A percentile compares a stretch with the other conserved stretches of the same genome.
phyloP scores from a whole-genome alignment of 1,284 basidiomycete species.

The Vanrija sp. region DNA sequence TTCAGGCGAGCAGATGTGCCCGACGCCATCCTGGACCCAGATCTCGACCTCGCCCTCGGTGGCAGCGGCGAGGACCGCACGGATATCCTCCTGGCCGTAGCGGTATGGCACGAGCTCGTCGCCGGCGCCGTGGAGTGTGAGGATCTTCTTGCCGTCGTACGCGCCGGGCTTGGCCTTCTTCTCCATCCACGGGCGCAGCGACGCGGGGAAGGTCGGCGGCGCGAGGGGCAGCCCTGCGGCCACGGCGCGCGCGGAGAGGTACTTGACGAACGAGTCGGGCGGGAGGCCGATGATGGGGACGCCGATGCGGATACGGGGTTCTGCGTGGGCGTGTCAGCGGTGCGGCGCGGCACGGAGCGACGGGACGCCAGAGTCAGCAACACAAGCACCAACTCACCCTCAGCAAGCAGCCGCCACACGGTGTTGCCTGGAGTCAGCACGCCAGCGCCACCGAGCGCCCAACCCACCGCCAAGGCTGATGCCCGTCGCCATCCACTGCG shows the following conservation, averaged over 20 bases:
- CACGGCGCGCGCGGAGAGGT: constrained; percentile 58
- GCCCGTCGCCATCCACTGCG: constrained; percentile 60
- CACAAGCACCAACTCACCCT: constrained; percentile 31
- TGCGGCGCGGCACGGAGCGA: neutral
- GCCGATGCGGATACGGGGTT: constrained; percentile 65
- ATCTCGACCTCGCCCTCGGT: constrained; percentile 32
- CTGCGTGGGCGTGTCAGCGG: constrained; percentile 45
- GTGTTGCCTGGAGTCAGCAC: constrained; percentile 15
- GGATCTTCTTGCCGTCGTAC: constrained; percentile 64
- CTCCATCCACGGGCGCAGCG: constrained; percentile 55
- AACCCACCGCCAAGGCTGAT: constrained; percentile 51
- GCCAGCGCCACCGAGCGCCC: no score
- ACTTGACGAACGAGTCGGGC: constrained; percentile 60
- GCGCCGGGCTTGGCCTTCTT: constrained; percentile 53
- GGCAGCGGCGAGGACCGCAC: constrained; percentile 21
- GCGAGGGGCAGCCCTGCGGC: constrained; percentile 50
- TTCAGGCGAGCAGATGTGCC: constrained; percentile 47
- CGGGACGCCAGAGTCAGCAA: neutral
- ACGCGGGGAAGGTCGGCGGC: constrained; percentile 60
- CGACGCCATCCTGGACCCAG: constrained; percentile 43
- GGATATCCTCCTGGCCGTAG: constrained; percentile 34
- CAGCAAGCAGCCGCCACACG: constrained; percentile 50
- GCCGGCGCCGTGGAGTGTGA: constrained; percentile 59
- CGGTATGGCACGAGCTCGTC: constrained; percentile 45
- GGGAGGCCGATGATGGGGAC: constrained; percentile 74